Conservation (phyloP, 441 rosid species). For the Populus hybrid region DNA sequence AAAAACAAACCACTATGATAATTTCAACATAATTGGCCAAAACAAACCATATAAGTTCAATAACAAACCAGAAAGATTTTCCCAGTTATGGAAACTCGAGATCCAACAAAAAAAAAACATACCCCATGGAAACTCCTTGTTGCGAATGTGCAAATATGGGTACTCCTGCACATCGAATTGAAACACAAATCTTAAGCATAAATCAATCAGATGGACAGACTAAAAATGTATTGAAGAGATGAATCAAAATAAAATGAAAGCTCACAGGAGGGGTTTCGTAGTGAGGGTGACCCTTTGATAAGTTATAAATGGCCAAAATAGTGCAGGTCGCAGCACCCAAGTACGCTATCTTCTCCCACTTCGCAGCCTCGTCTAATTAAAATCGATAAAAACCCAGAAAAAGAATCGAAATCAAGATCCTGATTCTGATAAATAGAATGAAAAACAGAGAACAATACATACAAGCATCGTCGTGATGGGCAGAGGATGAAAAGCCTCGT, state of each 20-base stretch:
- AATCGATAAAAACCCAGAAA: background rate
- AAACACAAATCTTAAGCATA: conserved; percentile 8
- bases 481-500: conserved; percentile 68
- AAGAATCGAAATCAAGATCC: background rate
- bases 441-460: conserved; percentile 12
- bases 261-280: conserved; percentile 81
- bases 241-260: background rate
- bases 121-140: conserved; percentile 99
- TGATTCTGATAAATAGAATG: background rate
- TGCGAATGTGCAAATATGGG: conserved; percentile 82
- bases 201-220: background rate
- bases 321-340: conserved; percentile 68
- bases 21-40: background rate
- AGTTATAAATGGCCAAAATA: conserved; percentile 38
- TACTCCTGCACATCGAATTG: conserved; percentile 45
- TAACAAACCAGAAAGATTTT: background rate
- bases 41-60: no score
- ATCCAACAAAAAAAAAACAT: conserved; percentile 19
- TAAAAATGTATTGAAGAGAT: background rate
- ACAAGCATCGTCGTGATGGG: conserved; percentile 79
- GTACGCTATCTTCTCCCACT: conserved; percentile 92
- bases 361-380: conserved; percentile 60
- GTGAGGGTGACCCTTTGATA: conserved; percentile 85
- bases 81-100: background rate
- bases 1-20: background rate